phyloP scores from a whole-genome alignment of 2,329 filamentous ascomycete species.

The Ceratocystis lukuohia region DNA sequence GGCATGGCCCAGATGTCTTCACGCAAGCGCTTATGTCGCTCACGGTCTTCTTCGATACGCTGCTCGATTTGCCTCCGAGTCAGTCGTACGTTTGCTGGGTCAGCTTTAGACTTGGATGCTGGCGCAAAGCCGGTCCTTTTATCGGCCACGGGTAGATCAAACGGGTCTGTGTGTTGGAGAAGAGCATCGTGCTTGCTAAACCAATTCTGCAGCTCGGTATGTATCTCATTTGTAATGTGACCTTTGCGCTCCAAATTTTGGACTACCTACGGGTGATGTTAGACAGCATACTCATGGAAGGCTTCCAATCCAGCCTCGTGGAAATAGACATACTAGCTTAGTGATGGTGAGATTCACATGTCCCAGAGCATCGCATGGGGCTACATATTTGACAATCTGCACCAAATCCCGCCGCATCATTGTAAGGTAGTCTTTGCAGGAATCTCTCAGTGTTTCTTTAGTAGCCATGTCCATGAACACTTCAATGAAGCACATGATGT shows the following conservation, averaged over 20 bases:
- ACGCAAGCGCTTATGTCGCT: conserved; percentile 79
- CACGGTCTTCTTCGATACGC: conserved; percentile 89
- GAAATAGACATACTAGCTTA: conserved; percentile 46
- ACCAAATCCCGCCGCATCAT: conserved; percentile 95
- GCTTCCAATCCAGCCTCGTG: background rate
- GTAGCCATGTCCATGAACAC: conserved; percentile 78
- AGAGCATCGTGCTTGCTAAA: conserved; percentile 65
- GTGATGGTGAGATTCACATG: conserved; percentile 91
- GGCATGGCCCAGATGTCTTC: conserved; percentile 90
- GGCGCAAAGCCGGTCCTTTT: conserved; percentile 12
- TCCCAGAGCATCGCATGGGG: conserved; percentile 71
- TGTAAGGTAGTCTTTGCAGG: conserved; percentile 54
- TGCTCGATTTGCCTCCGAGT: conserved; percentile 90
- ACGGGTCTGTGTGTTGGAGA: conserved; percentile 1
- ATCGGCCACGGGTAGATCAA: conserved; percentile 2
- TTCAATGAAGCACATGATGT: conserved; percentile 99
- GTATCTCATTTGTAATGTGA: conserved; percentile 60
- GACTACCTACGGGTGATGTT: conserved; percentile 40
- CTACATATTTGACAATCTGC: conserved; percentile 81
- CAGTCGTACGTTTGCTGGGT: conserved; percentile 27
- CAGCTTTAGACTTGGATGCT: conserved; percentile 26
- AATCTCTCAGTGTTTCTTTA: conserved; percentile 44
- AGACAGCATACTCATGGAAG: background rate
- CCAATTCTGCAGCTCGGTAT: conserved; percentile 67
- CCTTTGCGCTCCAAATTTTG: conserved; percentile 55